Conservation (phyloP, 306 rosid genomes). For the Pyrus communis region DNA sequence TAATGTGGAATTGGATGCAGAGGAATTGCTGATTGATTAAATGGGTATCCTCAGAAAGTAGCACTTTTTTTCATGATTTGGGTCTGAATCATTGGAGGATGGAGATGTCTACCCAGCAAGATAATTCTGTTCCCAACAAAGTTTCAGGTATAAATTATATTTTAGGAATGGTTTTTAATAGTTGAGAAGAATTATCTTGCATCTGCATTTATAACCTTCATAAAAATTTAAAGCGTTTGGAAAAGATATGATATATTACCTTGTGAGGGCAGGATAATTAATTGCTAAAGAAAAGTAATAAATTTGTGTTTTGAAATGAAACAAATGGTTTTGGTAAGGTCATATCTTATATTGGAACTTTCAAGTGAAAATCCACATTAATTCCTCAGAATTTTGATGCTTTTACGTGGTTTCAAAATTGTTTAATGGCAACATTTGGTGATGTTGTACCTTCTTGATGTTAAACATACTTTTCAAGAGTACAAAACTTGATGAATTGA, state of each 20-base stretch:
- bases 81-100: conserved; percentile 32
- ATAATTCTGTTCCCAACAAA: conserved; percentile 31
- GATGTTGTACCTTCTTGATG: not conserved
- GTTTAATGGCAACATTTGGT: not conserved
- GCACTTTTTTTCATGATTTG: conserved; percentile 22
- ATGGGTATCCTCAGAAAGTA: conserved; percentile 38
- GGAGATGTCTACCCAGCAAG: conserved; percentile 40
- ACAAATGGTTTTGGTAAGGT: not conserved
- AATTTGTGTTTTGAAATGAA: not conserved
- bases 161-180: not conserved
- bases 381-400: not conserved
- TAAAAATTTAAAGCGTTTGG: not conserved
- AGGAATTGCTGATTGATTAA: conserved; percentile 10
- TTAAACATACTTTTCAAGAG: not conserved
- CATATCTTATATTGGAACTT: not conserved
- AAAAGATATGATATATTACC: no score
- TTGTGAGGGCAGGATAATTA: no score
- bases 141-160: conserved; percentile 33
- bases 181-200: not conserved
- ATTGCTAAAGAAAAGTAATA: not conserved
- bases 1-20: conserved; percentile 17
- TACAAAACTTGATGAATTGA: not conserved
- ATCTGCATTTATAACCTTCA: not conserved
- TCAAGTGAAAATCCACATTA: not conserved
- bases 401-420: not conserved